Evolutionary conservation across 257 asterid species (phyloP).

Genomic region (Anisodus acutangulus): DNA sequence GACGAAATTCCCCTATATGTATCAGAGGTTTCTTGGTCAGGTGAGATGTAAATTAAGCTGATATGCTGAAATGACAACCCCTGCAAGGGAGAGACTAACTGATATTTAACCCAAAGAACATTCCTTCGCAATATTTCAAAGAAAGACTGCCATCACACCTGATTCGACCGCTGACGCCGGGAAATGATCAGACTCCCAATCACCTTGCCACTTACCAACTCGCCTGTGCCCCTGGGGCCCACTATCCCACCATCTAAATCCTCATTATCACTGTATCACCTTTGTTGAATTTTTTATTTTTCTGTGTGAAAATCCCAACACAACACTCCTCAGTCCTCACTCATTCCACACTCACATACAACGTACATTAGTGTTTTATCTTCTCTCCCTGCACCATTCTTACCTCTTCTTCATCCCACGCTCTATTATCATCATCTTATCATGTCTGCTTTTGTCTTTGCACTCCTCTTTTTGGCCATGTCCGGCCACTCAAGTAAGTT

Average conservation of each 20-base stretch:
- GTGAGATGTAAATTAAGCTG: no score
- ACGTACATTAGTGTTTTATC: not conserved
- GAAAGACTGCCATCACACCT: no score
- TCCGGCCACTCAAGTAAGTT: slow-evolving; percentile 73
- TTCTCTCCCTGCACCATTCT: not conserved
- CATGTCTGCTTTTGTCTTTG: slow-evolving; percentile 49
- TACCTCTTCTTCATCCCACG: slow-evolving; percentile 27
- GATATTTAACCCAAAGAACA: no score
- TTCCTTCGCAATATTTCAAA: no score
- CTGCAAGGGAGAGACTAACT: no score
- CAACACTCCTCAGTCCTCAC: slow-evolving; percentile 14
- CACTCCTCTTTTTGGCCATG: slow-evolving; percentile 65
- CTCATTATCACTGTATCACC: slow-evolving; percentile 8
- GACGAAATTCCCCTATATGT: no score
- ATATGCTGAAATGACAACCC: no score
- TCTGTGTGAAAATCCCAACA: slow-evolving; percentile 18
- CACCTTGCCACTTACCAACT: no score
- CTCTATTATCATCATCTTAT: not conserved
- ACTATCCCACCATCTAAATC: slow-evolving; percentile 1
- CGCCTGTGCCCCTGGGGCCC: no score
- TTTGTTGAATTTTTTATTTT: slow-evolving; percentile 28
- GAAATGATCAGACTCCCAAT: no score
- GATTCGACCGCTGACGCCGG: no score
- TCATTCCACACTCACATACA: not conserved
- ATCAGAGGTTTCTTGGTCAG: no score